Conservation (phyloP, 768 basidiomycete genomes). For the Pholiota molesta region DNA sequence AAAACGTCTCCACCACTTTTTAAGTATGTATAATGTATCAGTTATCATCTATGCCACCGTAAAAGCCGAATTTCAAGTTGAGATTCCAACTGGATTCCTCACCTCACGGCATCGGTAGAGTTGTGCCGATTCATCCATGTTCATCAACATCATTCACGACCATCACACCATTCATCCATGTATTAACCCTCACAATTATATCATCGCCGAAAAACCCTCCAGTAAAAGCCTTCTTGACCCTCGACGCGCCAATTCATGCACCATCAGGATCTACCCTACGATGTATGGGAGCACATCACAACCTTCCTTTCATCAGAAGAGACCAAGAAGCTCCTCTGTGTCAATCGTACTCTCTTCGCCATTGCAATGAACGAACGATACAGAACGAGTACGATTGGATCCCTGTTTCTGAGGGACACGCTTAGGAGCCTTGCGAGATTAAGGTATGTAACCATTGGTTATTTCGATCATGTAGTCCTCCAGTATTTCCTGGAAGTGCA, state of each 20-base stretch:
- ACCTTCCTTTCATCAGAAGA: conserved; percentile 9
- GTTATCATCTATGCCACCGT: too few relatives aligned
- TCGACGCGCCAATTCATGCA: neutral
- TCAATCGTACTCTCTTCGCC: conserved; percentile 5
- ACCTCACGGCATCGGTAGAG: too few relatives aligned
- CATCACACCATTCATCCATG: too few relatives aligned
- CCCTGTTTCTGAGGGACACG: neutral
- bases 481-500: too few relatives aligned
- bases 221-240: neutral
- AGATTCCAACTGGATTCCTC: too few relatives aligned
- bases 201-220: neutral
- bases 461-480: too few relatives aligned
- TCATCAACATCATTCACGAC: too few relatives aligned
- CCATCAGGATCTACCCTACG: conserved; percentile 11
- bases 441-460: too few relatives aligned
- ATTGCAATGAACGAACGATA: conserved; percentile 7
- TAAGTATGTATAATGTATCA: too few relatives aligned
- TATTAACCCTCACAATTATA: neutral
- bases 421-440: neutral
- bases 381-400: neutral
- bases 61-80: too few relatives aligned
- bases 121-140: too few relatives aligned
- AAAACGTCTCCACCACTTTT: too few relatives aligned
- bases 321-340: conserved; percentile 1
- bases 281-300: conserved; percentile 17